Base-by-base conservation (phyloP, 306 rosid genomes). In the Rosa chinensis region DNA sequence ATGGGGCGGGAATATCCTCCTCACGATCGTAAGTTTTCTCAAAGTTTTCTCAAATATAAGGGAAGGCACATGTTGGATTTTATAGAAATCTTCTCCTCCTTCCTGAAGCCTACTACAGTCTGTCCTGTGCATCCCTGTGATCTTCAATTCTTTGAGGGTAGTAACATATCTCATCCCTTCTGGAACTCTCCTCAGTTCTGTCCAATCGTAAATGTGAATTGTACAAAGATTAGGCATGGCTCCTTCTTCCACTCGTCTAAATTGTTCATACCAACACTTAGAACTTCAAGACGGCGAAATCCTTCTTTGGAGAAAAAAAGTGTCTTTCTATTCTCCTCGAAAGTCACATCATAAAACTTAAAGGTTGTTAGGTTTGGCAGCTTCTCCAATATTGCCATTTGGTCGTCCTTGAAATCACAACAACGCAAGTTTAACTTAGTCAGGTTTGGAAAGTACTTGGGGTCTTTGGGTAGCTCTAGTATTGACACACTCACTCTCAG, bases 41-140 rank as follows among this genome's bases (percentile, higher is more conserved):
- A 6, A 56, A 25, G 28, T 56, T 0, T n/a, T n/a, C 63, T 56
- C 1, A 73, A 17, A 9, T 74, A 56, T 18, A 56, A 56, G 10
- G 25, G 86, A 84, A 56, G 91, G 89, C 44, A 89, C 91, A 72
- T 89, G 93, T 40, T 85, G 78, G 44, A 87, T 84, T 78, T 78
- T 84, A 73, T 74, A 68, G 69, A 84, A 85, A 74, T 87, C 91
- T 64, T 84, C 88, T 61, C 91, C 88, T 44, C 63, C 80, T 78
- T 69, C 59, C 70, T 17, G 85, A 45, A 89, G 72, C 68, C 80
- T 84, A 16, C 48, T 83, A 35, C 76, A 78, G 79, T 82, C 82
- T 52, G 83, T 68, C 35, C 40, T 73, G 13, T 73, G 81, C 88
- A 87, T 89, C 82, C 77, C 75, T 64, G 76, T 75, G 6, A 89